Conservation (phyloP, 371 early-diverging fungal species). For the Apophysomyces ossiformis region DNA sequence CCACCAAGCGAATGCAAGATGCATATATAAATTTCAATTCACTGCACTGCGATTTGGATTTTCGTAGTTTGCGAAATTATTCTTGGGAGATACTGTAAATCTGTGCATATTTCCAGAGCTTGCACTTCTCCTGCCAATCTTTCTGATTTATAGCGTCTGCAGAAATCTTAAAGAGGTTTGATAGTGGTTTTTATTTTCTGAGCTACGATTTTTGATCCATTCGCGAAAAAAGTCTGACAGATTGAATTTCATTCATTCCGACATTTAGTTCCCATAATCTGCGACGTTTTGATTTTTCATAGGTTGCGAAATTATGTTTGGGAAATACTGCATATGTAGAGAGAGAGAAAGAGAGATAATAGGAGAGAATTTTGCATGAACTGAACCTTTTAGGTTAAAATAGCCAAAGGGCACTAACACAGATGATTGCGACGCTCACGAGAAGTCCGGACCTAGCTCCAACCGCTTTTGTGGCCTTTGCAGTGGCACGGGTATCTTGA, state of each 20-base stretch:
- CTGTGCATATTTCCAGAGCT: no score
- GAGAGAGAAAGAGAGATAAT: no score
- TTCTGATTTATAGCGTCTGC: not conserved
- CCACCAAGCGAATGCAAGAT: no score
- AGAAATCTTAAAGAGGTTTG: not conserved
- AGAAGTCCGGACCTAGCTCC: not conserved
- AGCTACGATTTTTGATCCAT: not conserved
- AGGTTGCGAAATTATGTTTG: no score
- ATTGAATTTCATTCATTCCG: not conserved
- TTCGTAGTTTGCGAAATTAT: no score
- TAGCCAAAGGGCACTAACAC: not conserved
- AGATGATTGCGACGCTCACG: not conserved
- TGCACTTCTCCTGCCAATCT: no score
- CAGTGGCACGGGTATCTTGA: not conserved
- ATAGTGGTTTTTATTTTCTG: not conserved
- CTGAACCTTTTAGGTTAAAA: not conserved
- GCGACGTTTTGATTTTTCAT: not conserved
- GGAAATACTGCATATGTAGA: no score
- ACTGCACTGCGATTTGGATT: no score
- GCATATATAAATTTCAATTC: no score
- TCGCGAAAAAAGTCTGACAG: no score
- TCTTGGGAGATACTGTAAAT: no score
- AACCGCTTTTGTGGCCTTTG: not conserved
- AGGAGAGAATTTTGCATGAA: no score
- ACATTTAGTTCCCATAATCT: not conserved